Evolutionary conservation across 1,284 basidiomycete genomes (phyloP).

Genomic region (Cryptococcus neoformans): DNA sequence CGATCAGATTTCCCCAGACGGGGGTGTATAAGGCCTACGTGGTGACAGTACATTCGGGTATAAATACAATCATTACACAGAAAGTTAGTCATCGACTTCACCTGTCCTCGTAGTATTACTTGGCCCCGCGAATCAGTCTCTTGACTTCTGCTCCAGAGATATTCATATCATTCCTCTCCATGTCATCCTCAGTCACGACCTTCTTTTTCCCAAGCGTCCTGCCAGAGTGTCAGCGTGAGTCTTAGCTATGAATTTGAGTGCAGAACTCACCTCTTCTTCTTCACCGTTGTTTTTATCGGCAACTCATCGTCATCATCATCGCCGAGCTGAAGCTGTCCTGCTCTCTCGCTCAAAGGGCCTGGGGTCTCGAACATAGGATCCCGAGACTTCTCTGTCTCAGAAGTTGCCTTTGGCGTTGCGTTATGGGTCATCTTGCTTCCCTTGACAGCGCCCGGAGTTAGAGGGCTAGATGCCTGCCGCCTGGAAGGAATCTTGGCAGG

Average conservation of each 20-base stretch:
- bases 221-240: neutral
- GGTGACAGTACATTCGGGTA: no score
- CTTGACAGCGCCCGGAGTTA: no score
- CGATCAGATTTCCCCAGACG: no score
- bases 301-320: constrained; percentile 30
- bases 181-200: constrained; percentile 53
- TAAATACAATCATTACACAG: no score
- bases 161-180: constrained; percentile 36
- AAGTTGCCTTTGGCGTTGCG: neutral
- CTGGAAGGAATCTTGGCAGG: neutral
- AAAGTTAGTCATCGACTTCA: no score
- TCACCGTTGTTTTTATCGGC: constrained; percentile 25
- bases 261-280: no score
- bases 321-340: constrained; percentile 15
- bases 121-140: constrained; percentile 20
- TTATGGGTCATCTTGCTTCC: no score
- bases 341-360: constrained; percentile 25
- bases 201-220: constrained; percentile 53
- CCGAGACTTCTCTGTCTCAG: neutral
- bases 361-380: constrained; percentile 1
- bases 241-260: neutral
- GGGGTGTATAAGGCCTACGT: no score
- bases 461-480: no score
- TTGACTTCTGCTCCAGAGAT: constrained; percentile 35
- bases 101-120: no score